Evolutionary conservation across 768 basidiomycete genomes (phyloP), one percentile per base, ranked within the genome.

Genomic region (Leccinum fibrillosum): DNA sequence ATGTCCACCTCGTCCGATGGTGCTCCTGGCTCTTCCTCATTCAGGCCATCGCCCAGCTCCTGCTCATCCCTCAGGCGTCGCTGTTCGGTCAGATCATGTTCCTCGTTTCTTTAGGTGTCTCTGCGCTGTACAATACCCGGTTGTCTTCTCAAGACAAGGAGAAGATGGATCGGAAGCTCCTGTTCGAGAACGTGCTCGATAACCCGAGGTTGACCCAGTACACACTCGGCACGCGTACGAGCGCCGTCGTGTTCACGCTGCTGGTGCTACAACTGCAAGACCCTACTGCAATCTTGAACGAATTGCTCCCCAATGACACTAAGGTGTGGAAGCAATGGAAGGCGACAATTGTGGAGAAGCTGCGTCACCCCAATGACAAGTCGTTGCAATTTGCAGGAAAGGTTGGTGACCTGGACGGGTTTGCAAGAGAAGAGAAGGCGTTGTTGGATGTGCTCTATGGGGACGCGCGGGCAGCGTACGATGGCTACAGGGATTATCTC

Each of bases 71-170:
- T 0, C 70, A 73, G 57, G 67, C 66, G 1, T 61, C 63, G 5
- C 42, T 71, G 15, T 67, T 71, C 13, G 72, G 72, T 1, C 72
- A 74, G 50, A 37, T 68, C 55, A 64, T 74, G 63, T 73, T 74
- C 58, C 56, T 74, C 13, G 5, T 45, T 1, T 66, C 69, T 5
- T 55, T 74, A 5, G 69, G 62, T 2, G 59, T 66, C 1, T 73
- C 72, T 0, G 69, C 69, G 51, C 10, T 64, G 1, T 71, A 70
- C 57, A 73, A 67, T n/a, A 34, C 49, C 0, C 65, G 54, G 52
- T 25, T 69, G 3, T 66, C 68, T 0, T 65, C 64, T 1, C 54
- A 77, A 73, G 76, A 77, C 19, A 62, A 54, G 15, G 63, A 60
- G 11, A 62, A 52, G 37, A 50, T 68, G 8, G 58, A 67, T 23